These are phyloP conservation scores for Beauveria pseudobassiana DNA, from an alignment of 2,329 filamentous ascomycete species.

Conservation along the genomic window DNA sequence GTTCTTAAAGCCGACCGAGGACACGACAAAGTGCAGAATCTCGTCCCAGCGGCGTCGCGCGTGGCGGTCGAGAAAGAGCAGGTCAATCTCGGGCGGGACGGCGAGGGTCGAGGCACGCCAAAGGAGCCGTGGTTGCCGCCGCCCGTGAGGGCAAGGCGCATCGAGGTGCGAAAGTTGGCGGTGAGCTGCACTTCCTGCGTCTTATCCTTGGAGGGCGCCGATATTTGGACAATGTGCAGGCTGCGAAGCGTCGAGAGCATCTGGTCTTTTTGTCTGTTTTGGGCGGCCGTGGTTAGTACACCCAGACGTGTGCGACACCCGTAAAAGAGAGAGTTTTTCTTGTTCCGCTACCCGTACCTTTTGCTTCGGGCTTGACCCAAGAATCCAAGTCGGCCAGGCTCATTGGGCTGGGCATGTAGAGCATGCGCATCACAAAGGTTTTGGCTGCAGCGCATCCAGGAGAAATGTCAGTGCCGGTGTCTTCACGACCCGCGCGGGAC, in stretches of 20 bases:
- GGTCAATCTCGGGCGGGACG: constrained; percentile 55
- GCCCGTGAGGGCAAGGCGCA: constrained; percentile 81
- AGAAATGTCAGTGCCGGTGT: neutral
- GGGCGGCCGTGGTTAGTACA: neutral
- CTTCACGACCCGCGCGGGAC: neutral
- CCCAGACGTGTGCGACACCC: neutral
- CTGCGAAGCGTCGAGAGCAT: constrained; percentile 73
- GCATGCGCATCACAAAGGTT: constrained; percentile 88
- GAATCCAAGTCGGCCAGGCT: constrained; percentile 72
- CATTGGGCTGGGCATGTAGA: constrained; percentile 81
- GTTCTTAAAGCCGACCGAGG: constrained; percentile 52
- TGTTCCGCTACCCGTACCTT: constrained; percentile 16
- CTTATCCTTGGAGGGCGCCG: constrained; percentile 50
- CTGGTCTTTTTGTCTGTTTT: constrained; percentile 66
- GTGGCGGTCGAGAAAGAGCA: constrained; percentile 73
- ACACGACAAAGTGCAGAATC: constrained; percentile 92
- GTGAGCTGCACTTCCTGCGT: constrained; percentile 69
- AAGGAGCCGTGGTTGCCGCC: constrained; percentile 82
- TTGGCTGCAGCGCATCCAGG: constrained; percentile 55
- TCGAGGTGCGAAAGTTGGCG: constrained; percentile 72
- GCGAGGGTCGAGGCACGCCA: constrained; percentile 67
- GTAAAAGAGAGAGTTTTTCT: no score
- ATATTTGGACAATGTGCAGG: constrained; percentile 76
- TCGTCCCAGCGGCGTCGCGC: constrained; percentile 90
- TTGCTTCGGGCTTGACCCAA: constrained; percentile 67